These are phyloP conservation scores for Colletotrichum coccodes DNA, from an alignment of 2,329 filamentous ascomycete genomes.

Conservation along the genomic window DNA sequence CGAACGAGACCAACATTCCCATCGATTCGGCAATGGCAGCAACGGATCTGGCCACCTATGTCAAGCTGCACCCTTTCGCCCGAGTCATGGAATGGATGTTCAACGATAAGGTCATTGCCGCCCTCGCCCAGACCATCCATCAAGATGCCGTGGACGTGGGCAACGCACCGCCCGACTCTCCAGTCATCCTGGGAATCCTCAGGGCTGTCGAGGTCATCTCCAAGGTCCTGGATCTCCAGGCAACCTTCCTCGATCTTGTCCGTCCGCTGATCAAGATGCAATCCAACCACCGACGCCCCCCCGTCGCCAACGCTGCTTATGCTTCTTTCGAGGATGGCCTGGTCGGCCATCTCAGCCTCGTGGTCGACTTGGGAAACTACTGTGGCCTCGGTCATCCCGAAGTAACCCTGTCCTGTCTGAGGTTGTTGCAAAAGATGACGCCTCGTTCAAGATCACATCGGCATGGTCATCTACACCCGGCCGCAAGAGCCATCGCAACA, in stretches of 20 bases:
- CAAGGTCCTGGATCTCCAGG: slow-evolving; percentile 84
- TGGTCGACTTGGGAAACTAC: slow-evolving; percentile 87
- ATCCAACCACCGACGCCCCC: slow-evolving; percentile 64
- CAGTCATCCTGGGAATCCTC: slow-evolving; percentile 81
- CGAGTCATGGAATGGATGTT: slow-evolving; percentile 99
- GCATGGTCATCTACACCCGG: slow-evolving; percentile 60
- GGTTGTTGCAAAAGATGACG: slow-evolving; percentile 86
- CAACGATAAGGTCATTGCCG: slow-evolving; percentile 86
- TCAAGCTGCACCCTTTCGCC: slow-evolving; percentile 89
- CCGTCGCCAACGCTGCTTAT: slow-evolving; percentile 79
- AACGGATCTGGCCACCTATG: slow-evolving; percentile 81
- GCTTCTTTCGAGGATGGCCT: slow-evolving; percentile 94
- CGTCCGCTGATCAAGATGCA: slow-evolving; percentile 80
- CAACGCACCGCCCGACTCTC: slow-evolving; percentile 79
- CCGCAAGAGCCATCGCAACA: slow-evolving; percentile 70
- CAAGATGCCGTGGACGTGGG: slow-evolving; percentile 80
- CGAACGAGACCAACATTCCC: slow-evolving; percentile 79
- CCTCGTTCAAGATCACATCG: slow-evolving; percentile 82
- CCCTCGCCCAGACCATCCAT: slow-evolving; percentile 82
- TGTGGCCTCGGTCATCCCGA: slow-evolving; percentile 86
- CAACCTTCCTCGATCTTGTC: slow-evolving; percentile 91
- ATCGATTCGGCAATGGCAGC: slow-evolving; percentile 81
- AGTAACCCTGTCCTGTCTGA: slow-evolving; percentile 82
- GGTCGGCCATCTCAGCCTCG: slow-evolving; percentile 79
- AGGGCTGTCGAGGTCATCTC: slow-evolving; percentile 87